Percentiles rank a stretch among this genome's conserved stretches.
Evolutionary conservation across 106 monocot genomes (phyloP).

Genomic region (Gastrodia elata): DNA sequence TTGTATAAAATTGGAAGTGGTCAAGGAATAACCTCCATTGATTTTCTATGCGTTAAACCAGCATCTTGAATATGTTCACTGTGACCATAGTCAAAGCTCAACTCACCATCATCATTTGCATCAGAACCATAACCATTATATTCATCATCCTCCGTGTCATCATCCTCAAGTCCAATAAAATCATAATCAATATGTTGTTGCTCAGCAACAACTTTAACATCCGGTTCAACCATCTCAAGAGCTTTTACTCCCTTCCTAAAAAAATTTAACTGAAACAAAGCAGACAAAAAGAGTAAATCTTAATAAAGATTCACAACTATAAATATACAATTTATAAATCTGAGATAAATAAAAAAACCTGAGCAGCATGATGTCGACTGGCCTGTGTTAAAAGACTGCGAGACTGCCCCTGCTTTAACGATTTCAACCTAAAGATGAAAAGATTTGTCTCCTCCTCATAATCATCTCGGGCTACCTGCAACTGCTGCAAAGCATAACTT

Average conservation of each 20-base stretch:
- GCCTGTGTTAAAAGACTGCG: conserved; percentile 88
- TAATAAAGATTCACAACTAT: too few relatives aligned
- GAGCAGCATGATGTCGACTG: conserved; percentile 87
- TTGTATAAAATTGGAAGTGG: not conserved
- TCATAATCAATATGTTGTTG: conserved; percentile 53
- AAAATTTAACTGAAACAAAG: conserved; percentile 47
- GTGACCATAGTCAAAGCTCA: conserved; percentile 61
- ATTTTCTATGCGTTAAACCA: conserved; percentile 30
- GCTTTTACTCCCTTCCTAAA: conserved; percentile 66
- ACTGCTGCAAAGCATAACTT: conserved; percentile 39
- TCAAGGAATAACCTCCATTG: conserved; percentile 35
- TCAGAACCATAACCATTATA: conserved; percentile 20
- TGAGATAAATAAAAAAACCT: conserved; percentile 34
- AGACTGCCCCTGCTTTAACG: conserved; percentile 90
- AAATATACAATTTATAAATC: conserved; percentile 7
- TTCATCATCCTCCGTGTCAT: conserved; percentile 28
- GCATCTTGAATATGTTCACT: conserved; percentile 22
- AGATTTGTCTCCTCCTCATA: conserved; percentile 79
- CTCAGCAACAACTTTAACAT: conserved; percentile 43
- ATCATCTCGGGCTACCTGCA: conserved; percentile 73
- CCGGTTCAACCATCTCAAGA: conserved; percentile 45
- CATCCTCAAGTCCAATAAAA: conserved; percentile 47
- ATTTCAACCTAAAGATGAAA: conserved; percentile 89
- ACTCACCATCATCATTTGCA: conserved; percentile 36
- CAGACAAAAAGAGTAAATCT: not conserved